A percentile compares a stretch with the other conserved stretches of the same genome.
phyloP scores from a whole-genome alignment of 345 rosid species.

The Erysimum cheiranthoides region DNA sequence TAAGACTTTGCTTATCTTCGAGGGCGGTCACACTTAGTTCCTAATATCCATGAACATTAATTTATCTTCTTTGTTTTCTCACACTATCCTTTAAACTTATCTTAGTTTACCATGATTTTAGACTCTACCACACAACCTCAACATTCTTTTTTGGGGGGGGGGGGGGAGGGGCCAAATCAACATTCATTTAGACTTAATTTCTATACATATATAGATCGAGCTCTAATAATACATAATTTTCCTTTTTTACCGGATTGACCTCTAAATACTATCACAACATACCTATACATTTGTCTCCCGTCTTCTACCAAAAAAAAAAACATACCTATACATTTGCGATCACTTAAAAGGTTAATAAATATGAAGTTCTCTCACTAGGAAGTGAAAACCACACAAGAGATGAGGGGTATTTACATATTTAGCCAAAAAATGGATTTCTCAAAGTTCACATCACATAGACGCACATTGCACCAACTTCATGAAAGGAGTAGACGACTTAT shows the following conservation, averaged over 20 bases:
- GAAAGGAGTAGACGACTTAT: slow-evolving; percentile 1
- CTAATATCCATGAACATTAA: background rate
- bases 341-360: background rate
- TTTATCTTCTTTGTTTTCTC: background rate
- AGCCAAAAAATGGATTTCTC: background rate
- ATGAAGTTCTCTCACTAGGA: no score
- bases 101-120: background rate
- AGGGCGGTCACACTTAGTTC: background rate
- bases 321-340: background rate
- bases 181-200: no score
- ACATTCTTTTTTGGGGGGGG: no score
- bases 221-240: background rate
- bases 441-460: background rate
- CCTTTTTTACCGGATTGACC: background rate
- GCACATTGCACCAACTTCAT: background rate
- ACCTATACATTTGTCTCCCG: background rate
- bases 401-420: background rate
- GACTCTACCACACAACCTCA: background rate
- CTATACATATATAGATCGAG: background rate
- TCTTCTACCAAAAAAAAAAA: no score
- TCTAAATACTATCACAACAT: background rate
- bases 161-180: no score
- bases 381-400: no score
- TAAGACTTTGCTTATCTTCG: background rate
- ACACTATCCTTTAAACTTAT: background rate